phyloP scores from a whole-genome alignment of 148 eudicot species.

The Pharnaceum exiguum region DNA sequence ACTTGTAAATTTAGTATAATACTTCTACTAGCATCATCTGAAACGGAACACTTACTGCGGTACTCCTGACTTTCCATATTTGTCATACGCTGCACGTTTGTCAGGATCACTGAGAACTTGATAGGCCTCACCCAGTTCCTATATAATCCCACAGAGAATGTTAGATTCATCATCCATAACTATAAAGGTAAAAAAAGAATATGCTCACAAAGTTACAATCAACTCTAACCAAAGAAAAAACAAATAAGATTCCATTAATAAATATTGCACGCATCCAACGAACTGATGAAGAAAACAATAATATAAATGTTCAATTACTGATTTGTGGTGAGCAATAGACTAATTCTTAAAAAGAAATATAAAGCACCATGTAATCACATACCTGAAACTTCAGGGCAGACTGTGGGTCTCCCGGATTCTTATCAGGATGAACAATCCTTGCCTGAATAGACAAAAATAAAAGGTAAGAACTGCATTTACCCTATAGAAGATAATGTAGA shows the following conservation, averaged over 20 bases:
- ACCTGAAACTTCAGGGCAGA: conserved; percentile 95
- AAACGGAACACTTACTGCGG: conserved; percentile 52
- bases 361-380: neutral
- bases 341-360: neutral
- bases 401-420: conserved; percentile 82
- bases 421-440: conserved; percentile 88
- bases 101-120: conserved; percentile 80
- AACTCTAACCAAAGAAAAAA: neutral
- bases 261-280: too few species aligned
- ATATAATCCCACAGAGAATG: conserved; percentile 8
- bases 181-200: neutral
- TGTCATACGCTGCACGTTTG: conserved; percentile 85
- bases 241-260: neutral
- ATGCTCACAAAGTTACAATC: neutral
- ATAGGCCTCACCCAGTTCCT: conserved; percentile 97
- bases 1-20: too few species aligned
- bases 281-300: neutral
- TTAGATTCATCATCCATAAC: neutral
- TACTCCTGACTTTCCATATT: conserved; percentile 65
- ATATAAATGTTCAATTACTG: neutral
- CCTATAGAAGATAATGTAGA: too few species aligned
- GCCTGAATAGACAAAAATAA: conserved; percentile 48
- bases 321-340: neutral
- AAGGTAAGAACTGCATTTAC: too few species aligned
- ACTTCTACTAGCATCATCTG: neutral